Percentiles rank a stretch among this genome's conserved stretches.
phyloP scores from a whole-genome alignment of 208 protist genomes.

The Crithidia acanthocephali region DNA sequence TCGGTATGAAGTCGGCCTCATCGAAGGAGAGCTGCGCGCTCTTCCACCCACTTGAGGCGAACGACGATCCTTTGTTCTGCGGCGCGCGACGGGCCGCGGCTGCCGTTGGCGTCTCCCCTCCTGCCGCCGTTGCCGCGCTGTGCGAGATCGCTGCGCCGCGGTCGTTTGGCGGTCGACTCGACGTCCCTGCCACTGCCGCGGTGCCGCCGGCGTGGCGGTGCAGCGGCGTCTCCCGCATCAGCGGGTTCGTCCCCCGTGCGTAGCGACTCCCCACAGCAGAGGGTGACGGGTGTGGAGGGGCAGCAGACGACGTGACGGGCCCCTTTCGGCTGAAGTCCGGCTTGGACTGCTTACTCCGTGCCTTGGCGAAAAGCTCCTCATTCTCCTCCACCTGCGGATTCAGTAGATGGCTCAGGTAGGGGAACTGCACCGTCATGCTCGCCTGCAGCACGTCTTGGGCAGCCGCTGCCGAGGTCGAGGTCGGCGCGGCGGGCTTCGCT shows the following conservation, averaged over 20 bases:
- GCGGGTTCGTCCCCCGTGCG: slow-evolving; percentile 53
- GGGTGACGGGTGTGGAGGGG: slow-evolving; percentile 1
- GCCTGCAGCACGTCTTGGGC: slow-evolving; percentile 57
- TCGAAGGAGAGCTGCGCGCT: slow-evolving; percentile 48
- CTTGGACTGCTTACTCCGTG: slow-evolving; percentile 32
- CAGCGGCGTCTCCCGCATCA: slow-evolving; percentile 61
- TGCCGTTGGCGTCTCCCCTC: not conserved
- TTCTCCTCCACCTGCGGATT: slow-evolving; percentile 68
- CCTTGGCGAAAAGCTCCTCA: slow-evolving; percentile 43
- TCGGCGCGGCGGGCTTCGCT: not conserved
- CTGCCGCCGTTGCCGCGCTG: not conserved
- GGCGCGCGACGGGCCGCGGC: slow-evolving; percentile 6
- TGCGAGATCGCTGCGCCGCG: not conserved
- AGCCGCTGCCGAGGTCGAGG: not conserved
- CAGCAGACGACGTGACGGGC: not conserved
- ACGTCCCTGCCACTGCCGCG: not conserved
- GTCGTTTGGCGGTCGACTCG: slow-evolving; percentile 4
- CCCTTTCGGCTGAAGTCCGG: slow-evolving; percentile 10
- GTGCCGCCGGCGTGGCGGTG: slow-evolving; percentile 10
- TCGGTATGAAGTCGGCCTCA: slow-evolving; percentile 71
- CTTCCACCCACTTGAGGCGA: slow-evolving; percentile 75
- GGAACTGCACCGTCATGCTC: slow-evolving; percentile 76
- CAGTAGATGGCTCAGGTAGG: slow-evolving; percentile 78
- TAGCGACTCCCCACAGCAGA: slow-evolving; percentile 24
- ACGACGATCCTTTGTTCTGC: slow-evolving; percentile 47